phyloP scores from a whole-genome alignment of 345 rosid species.

The Litchi chinensis region DNA sequence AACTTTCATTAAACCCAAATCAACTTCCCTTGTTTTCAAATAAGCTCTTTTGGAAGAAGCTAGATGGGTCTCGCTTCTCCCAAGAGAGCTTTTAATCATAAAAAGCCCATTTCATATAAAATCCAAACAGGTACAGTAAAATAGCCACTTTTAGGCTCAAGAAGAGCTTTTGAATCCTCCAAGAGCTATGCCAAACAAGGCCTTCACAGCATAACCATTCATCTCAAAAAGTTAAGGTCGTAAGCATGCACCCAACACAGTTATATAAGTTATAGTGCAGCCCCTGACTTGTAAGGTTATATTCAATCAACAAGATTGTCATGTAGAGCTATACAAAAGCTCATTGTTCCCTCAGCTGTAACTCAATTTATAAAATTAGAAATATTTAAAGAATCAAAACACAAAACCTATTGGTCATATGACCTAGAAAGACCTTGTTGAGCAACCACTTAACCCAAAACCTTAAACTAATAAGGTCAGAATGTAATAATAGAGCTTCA shows the following conservation, averaged over 20 bases:
- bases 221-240: background rate
- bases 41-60: too few relatives aligned
- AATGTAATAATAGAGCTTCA: background rate
- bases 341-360: background rate
- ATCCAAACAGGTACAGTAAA: too few relatives aligned
- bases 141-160: too few relatives aligned
- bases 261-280: background rate
- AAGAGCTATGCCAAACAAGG: too few relatives aligned
- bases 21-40: too few relatives aligned
- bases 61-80: too few relatives aligned
- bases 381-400: background rate
- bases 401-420: background rate
- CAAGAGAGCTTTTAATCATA: too few relatives aligned
- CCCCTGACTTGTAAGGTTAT: background rate
- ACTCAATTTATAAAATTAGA: too few relatives aligned
- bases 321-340: background rate
- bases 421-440: background rate
- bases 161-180: too few relatives aligned
- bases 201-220: background rate
- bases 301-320: background rate
- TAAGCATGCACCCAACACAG: background rate
- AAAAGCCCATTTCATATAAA: too few relatives aligned
- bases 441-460: background rate
- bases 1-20: too few relatives aligned
- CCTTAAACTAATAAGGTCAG: background rate